A percentile compares a stretch with the other conserved stretches of the same genome.
Conservation (phyloP, 257 asterid species). For the Ehretia macrophylla region DNA sequence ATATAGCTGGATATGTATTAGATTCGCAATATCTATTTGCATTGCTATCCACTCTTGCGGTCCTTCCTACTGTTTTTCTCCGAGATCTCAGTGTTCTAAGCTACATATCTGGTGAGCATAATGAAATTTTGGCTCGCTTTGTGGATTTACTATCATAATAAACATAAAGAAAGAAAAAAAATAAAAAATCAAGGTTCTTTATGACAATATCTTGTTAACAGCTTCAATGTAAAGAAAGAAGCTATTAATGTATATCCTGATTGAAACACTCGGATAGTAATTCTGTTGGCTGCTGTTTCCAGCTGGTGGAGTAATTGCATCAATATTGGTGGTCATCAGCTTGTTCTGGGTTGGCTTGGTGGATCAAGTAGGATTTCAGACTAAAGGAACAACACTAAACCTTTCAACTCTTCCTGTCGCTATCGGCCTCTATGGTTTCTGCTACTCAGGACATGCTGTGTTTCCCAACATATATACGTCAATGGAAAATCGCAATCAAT, state of each 20-base stretch:
- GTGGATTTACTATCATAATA: background rate
- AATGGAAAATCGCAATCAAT: constrained; percentile 77
- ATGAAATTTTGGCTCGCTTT: background rate
- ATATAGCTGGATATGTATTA: constrained; percentile 48
- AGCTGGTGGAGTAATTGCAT: constrained; percentile 99
- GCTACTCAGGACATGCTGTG: constrained; percentile 96
- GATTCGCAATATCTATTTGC: constrained; percentile 73
- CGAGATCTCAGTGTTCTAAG: constrained; percentile 77
- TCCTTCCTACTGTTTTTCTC: constrained; percentile 90
- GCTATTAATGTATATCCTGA: constrained; percentile 1
- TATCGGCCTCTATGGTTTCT: constrained; percentile 85
- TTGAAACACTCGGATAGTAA: background rate
- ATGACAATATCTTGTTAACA: too few species aligned
- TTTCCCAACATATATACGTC: constrained; percentile 91
- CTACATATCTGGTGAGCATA: constrained; percentile 80
- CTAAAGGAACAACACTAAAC: constrained; percentile 48
- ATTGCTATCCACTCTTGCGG: constrained; percentile 53
- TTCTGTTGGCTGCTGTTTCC: constrained; percentile 3
- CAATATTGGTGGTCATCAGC: constrained; percentile 69
- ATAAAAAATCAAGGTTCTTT: too few species aligned
- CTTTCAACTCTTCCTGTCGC: constrained; percentile 91
- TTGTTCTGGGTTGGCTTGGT: constrained; percentile 89
- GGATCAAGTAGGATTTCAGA: constrained; percentile 55
- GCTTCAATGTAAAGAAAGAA: too few species aligned
- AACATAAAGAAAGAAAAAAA: too few species aligned